Evolutionary conservation across 306 rosid species (phyloP).

Genomic region (Cicer arietinum): DNA sequence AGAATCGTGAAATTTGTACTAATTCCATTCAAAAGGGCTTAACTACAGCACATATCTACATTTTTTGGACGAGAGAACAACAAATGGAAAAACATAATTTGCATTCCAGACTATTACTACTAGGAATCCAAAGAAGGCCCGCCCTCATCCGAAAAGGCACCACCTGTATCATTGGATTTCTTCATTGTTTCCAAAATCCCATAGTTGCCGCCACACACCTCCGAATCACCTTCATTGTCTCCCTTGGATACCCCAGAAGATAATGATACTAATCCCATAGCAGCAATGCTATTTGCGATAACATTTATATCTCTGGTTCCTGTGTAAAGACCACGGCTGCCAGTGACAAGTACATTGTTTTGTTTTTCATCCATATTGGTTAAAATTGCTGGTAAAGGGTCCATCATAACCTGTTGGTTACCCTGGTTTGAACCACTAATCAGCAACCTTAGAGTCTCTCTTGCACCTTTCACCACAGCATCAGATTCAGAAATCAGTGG

Average conservation of each 20-base stretch:
- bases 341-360: slow-evolving; percentile 62
- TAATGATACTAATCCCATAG: slow-evolving; percentile 79
- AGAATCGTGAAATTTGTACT: slow-evolving; percentile 31
- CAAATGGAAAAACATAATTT: slow-evolving; percentile 26
- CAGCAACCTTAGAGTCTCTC: slow-evolving; percentile 89
- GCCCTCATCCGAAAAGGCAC: slow-evolving; percentile 52
- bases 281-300: slow-evolving; percentile 81
- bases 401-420: slow-evolving; percentile 66
- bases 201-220: slow-evolving; percentile 36
- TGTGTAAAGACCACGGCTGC: slow-evolving; percentile 80
- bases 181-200: slow-evolving; percentile 46
- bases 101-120: slow-evolving; percentile 42
- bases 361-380: slow-evolving; percentile 62
- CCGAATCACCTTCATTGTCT: slow-evolving; percentile 40
- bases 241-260: slow-evolving; percentile 63
- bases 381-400: slow-evolving; percentile 70
- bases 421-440: slow-evolving; percentile 77
- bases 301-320: slow-evolving; percentile 74
- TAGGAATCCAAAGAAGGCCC: slow-evolving; percentile 47
- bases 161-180: slow-evolving; percentile 51
- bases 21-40: slow-evolving; percentile 48
- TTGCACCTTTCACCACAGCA: slow-evolving; percentile 83
- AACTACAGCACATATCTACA: slow-evolving; percentile 56
- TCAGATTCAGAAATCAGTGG: slow-evolving; percentile 77
- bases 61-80: slow-evolving; percentile 37